These are phyloP conservation scores for Thymus quinquecostatus DNA, from an alignment of 257 asterid genomes.

Conservation along the genomic window DNA sequence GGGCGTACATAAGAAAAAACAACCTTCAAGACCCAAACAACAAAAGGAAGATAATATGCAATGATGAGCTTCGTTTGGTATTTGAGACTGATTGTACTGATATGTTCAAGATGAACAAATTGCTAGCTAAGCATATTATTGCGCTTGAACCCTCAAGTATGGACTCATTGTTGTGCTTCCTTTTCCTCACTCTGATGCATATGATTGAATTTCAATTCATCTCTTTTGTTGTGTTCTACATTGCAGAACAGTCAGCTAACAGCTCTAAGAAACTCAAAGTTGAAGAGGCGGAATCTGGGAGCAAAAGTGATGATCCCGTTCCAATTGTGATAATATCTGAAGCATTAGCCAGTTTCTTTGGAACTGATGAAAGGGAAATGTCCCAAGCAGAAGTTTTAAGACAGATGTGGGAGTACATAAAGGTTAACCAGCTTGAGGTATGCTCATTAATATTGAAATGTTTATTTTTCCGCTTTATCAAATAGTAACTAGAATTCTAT, in stretches of 20 bases:
- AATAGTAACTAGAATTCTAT: neutral
- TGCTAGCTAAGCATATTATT: constrained; percentile 79
- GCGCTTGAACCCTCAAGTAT: constrained; percentile 78
- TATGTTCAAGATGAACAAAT: constrained; percentile 91
- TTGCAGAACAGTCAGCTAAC: constrained; percentile 52
- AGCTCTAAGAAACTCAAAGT: constrained; percentile 56
- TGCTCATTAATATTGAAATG: constrained; percentile 27
- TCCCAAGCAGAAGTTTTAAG: constrained; percentile 74
- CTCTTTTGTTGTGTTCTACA: constrained; percentile 11
- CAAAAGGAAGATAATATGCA: constrained; percentile 73
- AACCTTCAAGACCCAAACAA: constrained; percentile 81
- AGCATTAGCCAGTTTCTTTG: constrained; percentile 71
- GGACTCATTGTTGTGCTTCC: constrained; percentile 18
- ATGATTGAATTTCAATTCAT: neutral
- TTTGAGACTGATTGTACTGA: constrained; percentile 81
- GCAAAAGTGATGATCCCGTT: constrained; percentile 52
- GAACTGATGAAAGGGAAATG: constrained; percentile 67
- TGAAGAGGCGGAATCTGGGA: constrained; percentile 58
- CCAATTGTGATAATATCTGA: constrained; percentile 72
- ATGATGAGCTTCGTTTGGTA: constrained; percentile 68
- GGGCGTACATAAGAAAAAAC: constrained; percentile 79
- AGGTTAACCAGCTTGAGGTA: constrained; percentile 81
- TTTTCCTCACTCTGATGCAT: constrained; percentile 23
- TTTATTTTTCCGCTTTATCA: constrained; percentile 19
- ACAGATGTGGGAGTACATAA: constrained; percentile 82